phyloP scores from a whole-genome alignment of 2,329 filamentous ascomycete species.

The Chrysoporthe cubensis region DNA sequence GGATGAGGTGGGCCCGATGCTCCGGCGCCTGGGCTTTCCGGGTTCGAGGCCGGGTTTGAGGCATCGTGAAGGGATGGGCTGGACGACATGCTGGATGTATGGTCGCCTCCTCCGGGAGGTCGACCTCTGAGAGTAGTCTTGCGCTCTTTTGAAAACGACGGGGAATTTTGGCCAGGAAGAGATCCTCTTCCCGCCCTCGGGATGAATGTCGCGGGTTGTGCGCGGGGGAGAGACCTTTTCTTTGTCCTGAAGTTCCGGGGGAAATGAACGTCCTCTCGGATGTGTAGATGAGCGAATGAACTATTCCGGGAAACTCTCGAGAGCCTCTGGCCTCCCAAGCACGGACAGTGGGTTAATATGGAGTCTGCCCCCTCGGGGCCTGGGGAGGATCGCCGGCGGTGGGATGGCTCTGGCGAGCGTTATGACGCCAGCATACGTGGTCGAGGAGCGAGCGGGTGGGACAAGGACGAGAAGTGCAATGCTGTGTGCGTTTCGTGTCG shows the following conservation, averaged over 20 bases:
- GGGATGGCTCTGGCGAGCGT: not conserved
- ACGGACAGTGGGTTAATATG: not conserved
- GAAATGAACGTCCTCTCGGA: conserved; percentile 3
- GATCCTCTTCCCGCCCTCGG: not conserved
- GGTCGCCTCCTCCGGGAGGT: conserved; percentile 11
- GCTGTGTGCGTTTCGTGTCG: conserved; percentile 9
- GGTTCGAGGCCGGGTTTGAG: not conserved
- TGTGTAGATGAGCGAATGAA: not conserved
- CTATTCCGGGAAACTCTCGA: not conserved
- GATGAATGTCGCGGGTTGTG: not conserved
- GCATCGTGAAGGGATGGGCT: not conserved
- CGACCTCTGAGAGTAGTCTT: not conserved
- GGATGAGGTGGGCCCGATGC: conserved; percentile 4
- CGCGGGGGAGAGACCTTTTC: not conserved
- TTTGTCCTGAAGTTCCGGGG: not conserved
- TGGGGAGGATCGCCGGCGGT: not conserved
- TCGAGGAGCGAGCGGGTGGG: not conserved
- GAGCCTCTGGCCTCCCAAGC: not conserved
- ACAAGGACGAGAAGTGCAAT: not conserved
- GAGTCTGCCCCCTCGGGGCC: not conserved
- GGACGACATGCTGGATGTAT: conserved; percentile 7
- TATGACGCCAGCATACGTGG: not conserved
- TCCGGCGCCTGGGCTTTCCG: not conserved
- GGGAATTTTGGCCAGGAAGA: not conserved
- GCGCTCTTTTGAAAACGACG: not conserved